These are phyloP conservation scores for Apiospora sp. DNA, from an alignment of 2,329 filamentous ascomycete genomes.

Conservation along the genomic window DNA sequence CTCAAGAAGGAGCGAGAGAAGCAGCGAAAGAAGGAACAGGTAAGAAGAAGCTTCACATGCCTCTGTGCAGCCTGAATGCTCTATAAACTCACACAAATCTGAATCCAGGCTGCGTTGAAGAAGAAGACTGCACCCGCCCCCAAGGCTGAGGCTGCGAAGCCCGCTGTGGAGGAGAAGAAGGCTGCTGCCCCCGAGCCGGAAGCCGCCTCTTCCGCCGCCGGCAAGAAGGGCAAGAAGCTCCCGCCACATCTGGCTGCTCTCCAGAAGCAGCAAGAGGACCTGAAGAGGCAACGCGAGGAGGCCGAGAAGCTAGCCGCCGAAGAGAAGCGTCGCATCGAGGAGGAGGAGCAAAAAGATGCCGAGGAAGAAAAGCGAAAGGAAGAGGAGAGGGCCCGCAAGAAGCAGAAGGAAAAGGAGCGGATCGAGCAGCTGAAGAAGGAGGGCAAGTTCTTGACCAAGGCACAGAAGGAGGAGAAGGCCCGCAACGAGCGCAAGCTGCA, in stretches of 20 bases:
- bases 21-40: conserved; percentile 97
- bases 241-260: conserved; percentile 75
- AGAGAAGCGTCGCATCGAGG: conserved; percentile 70
- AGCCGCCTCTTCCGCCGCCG: conserved; percentile 58
- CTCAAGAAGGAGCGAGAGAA: conserved; percentile 98
- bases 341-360: conserved; percentile 67
- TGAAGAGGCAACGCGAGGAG: conserved; percentile 72
- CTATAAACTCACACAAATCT: neutral
- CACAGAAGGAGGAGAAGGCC: conserved; percentile 83
- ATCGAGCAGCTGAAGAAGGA: conserved; percentile 89
- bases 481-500: conserved; percentile 81
- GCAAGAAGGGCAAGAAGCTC: conserved; percentile 89
- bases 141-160: conserved; percentile 65
- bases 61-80: neutral
- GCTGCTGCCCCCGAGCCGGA: conserved; percentile 50
- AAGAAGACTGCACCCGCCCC: conserved; percentile 65
- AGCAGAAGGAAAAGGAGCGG: conserved; percentile 86
- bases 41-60: conserved; percentile 45
- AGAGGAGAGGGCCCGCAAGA: conserved; percentile 79
- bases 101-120: conserved; percentile 78
- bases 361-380: conserved; percentile 76
- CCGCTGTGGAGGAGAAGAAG: conserved; percentile 58
- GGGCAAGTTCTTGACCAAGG: conserved; percentile 86
- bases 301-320: conserved; percentile 64
- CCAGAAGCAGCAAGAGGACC: conserved; percentile 84